Base-by-base conservation (phyloP, 73 alveolate species). In the Paramecium bursaria region DNA sequence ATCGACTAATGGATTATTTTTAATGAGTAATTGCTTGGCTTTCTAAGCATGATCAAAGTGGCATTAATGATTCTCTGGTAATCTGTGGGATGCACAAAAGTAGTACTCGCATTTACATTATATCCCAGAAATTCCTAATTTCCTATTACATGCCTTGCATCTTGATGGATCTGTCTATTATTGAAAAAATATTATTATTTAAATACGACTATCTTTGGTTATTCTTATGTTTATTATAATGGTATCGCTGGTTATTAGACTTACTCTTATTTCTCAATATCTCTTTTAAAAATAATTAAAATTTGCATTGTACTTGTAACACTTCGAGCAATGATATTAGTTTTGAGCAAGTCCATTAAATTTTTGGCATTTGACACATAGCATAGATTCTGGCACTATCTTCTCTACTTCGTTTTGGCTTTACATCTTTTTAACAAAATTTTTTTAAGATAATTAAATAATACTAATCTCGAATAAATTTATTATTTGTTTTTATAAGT, bases 1-100 rank as follows among this genome's bases (percentile, higher is more conserved):
- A 27, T 79, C 85, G 25, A 79, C 89, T 53, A 79, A 54, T 29
- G 89, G 89, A 22, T 79, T 79, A 44, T 79, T 79, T 79, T 79
- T 48, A 14, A 39, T 79, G 53, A 79, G 89, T 50, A 39, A 39
- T 44, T 79, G 47, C 54, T 54, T 79, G 14, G 85, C 89, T 25
- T 53, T 11, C 44, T 79, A 31, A 14, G 89, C 89, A 39, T 79
- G 89, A 27, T 79, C 89, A 31, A 53, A 79, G 7, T 46, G 39
- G 30, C 89, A 79, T 17, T 50, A 26, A 44, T 79, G 89, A 2
- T 79, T 82, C 42, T 79, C 89, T 21, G 89, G 89, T 46, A 79
- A 25, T 42, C 89, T 52, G 51, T 79, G 89, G 3, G 51, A 53
- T 46, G 35, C 54, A 52, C 89, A 79, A 73, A 54, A 79, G 48